A percentile compares a stretch with the other conserved stretches of the same genome.
phyloP scores from a whole-genome alignment of 768 basidiomycete genomes.

The Pleurotus giganteus region DNA sequence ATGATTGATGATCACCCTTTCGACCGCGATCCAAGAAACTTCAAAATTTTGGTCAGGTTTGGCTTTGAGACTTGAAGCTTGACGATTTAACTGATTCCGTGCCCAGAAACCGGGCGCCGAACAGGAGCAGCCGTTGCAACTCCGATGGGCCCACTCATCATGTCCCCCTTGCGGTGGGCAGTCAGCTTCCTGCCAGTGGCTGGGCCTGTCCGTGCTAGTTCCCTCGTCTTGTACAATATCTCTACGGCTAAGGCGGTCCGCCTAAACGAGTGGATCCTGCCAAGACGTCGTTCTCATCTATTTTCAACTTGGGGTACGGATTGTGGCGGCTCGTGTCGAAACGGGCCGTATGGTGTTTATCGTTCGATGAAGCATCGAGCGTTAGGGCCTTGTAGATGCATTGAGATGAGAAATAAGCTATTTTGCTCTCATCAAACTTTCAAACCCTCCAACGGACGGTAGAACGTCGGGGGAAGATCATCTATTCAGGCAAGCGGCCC shows the following conservation, averaged over 20 bases:
- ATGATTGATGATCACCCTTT: background rate
- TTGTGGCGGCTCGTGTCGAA: background rate
- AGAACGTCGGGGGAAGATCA: constrained; percentile 2
- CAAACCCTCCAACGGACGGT: background rate
- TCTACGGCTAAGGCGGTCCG: background rate
- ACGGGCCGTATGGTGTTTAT: constrained; percentile 1
- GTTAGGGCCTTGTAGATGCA: background rate
- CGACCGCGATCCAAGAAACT: background rate
- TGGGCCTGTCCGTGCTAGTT: background rate
- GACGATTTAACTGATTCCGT: background rate
- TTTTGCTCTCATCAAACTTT: constrained; percentile 2
- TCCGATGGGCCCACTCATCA: background rate
- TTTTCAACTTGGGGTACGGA: constrained; percentile 10
- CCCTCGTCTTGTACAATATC: background rate
- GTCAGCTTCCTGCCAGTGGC: no score
- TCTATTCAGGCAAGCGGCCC: background rate
- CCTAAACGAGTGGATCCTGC: background rate
- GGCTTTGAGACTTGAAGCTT: constrained; percentile 9
- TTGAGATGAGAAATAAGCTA: constrained; percentile 8
- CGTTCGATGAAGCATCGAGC: background rate
- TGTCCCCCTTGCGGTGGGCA: background rate
- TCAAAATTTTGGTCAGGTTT: background rate
- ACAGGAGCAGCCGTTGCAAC: background rate
- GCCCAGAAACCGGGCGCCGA: background rate
- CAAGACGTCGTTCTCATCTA: constrained; percentile 3